A percentile compares a stretch with the other conserved stretches of the same genome.
These are phyloP conservation scores for Hyaloscypha bicolor DNA, from an alignment of 495 filamentous ascomycete species.

Conservation along the genomic window DNA sequence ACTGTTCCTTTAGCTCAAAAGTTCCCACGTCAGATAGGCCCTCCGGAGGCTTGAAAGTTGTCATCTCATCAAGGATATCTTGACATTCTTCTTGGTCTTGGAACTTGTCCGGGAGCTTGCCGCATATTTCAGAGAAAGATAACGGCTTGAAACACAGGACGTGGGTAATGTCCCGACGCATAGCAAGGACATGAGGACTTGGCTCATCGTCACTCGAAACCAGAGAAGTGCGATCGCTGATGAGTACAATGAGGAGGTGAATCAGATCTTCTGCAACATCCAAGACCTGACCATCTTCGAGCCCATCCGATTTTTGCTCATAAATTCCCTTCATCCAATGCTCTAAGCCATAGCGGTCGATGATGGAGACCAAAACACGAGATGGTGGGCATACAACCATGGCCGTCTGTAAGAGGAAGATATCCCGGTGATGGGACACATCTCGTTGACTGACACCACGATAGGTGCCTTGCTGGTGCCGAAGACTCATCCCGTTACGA, in stretches of 20 bases:
- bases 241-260: conserved; percentile 84
- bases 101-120: conserved; percentile 81
- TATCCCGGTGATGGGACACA: conserved; percentile 90
- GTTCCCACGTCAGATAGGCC: conserved; percentile 89
- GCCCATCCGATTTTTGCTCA: conserved; percentile 59
- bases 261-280: conserved; percentile 96
- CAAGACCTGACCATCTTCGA: conserved; percentile 82
- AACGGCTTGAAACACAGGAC: conserved; percentile 94
- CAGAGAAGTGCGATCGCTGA: conserved; percentile 85
- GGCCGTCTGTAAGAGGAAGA: conserved; percentile 90
- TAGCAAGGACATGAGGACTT: conserved; percentile 65
- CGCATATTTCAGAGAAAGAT: conserved; percentile 86
- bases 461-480: conserved; percentile 92
- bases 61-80: conserved; percentile 83
- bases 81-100: conserved; percentile 79
- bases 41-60: conserved; percentile 85
- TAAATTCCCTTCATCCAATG: conserved; percentile 89
- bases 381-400: conserved; percentile 84
- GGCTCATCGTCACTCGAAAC: conserved; percentile 69
- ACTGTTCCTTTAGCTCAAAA: conserved; percentile 87
- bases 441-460: conserved; percentile 84
- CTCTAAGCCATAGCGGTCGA: conserved; percentile 87
- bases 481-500: conserved; percentile 90
- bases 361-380: conserved; percentile 82
- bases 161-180: conserved; percentile 89